Conservation (phyloP, 345 rosid species). For the Hibiscus tridactylites region DNA sequence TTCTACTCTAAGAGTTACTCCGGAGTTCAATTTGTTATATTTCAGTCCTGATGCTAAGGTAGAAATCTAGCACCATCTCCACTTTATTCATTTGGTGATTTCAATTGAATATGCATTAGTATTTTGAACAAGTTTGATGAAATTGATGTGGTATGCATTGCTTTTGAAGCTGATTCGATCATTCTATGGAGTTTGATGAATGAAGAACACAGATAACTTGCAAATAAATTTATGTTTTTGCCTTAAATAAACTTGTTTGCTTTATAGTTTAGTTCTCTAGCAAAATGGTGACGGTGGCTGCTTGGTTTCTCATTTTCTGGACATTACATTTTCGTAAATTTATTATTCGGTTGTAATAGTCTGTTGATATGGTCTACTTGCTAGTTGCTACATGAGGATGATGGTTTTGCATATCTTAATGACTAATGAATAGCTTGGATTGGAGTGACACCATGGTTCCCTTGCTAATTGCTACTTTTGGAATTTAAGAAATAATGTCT, state of each 20-base stretch:
- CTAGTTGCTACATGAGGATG: neutral
- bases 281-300: neutral
- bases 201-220: neutral
- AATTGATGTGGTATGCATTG: neutral
- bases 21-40: slow-evolving; percentile 69
- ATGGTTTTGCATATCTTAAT: too few relatives aligned
- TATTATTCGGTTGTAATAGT: neutral
- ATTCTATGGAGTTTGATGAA: neutral
- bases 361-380: neutral
- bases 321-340: neutral
- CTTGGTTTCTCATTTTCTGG: too few relatives aligned
- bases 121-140: slow-evolving; percentile 1
- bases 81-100: neutral
- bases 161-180: neutral
- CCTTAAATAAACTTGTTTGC: neutral
- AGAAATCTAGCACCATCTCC: slow-evolving; percentile 19
- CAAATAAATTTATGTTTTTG: neutral
- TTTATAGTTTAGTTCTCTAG: neutral
- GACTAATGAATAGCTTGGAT: neutral
- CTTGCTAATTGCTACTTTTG: neutral
- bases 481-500: neutral
- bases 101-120: neutral
- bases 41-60: slow-evolving; percentile 81
- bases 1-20: slow-evolving; percentile 65
- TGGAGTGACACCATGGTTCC: neutral